Evolutionary conservation across 2,329 filamentous ascomycete species (phyloP), one percentile per base, ranked within the genome.

Genomic region (Pseudocercospora ulei): DNA sequence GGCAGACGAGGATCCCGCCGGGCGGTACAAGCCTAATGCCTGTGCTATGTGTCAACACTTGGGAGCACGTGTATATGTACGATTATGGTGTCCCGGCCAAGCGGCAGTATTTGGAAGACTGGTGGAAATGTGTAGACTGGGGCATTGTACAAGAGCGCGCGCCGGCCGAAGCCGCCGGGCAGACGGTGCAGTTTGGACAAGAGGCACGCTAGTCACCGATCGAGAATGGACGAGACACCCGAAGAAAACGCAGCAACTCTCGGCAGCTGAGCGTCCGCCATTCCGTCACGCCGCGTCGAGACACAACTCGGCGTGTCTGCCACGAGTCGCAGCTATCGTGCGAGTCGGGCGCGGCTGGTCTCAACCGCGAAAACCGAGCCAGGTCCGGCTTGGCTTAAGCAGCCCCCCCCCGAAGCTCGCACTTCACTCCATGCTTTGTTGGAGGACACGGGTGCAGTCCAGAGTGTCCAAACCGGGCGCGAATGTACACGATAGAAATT

Each of bases 81-180:
- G 86, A 96, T 61, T 95, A 82, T 62, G 80, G 80, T 3, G 62
- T 78, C 39, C 70, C 68, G 28, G 85, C 84, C 34, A 98, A 95
- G 75, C 68, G 70, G 37, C 64, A 68, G 36, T 98, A 76, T 61
- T 69, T 87, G 37, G 73, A 82, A 58, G 70, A 71, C 26, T 96
- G 88, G 88, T 98, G 90, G 90, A 65, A 83, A 35, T 69, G 68
- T 37, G 79, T 98, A 51, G 76, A 98, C 64, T 98, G 90, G 90
- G 66, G 78, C 34, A 69, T 72, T 45, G 87, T 94, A 34, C 49
- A 57, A 38, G 39, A 39, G 31, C 42, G 38, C 24, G 38, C 45
- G 20, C 48, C 48, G 12, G 8, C 22, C 4, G 42, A 44, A 27
- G 39, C 48, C 26, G 39, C 48, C 26, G 45, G 33, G 33, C 36